Base-by-base conservation (phyloP, 192 early-diverging fungal species). In the Irineochytrium annulatum region DNA sequence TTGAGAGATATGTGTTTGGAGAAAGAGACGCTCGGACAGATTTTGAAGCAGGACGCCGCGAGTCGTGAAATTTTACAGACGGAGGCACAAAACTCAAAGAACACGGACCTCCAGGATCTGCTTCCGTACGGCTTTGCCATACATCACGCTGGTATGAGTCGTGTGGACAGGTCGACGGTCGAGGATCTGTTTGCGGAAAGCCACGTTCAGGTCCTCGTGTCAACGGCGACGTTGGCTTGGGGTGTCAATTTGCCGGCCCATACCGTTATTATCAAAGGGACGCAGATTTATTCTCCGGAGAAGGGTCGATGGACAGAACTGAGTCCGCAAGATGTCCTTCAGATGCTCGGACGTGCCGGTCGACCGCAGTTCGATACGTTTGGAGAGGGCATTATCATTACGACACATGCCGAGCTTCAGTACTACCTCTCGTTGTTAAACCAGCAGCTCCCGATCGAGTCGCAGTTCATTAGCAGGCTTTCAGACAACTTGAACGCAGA, bases 221-320 rank as follows among this genome's bases (percentile, higher is more conserved):
- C 93, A 16, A 98, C 96, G 6, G 96, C 96, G 3, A 98, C 96
- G 0, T 74, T 98, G 49, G 96, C 96, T 37, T 98, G 96, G 96
- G 96, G 96, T 81, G 96, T 98, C 58, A 98, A 98, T 57, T 80
- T 98, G 62, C 96, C 96, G 11, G 96, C 96, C 8, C 95, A 98
- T 60, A 89, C 92, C 3, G 96, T 98, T 43, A 91, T 98, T 32
- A 98, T 98, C 72, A 97, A 96, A 75, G 96, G 96, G 17, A 98
- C 96, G 11, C 94, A 98, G 67, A 88, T 98, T 48, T 98, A 98
- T 68, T 88, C 83, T 31, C 92, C 96, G 13, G 94, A 97, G 72
- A 90, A 93, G 70, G 96, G 96, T 48, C 68, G 84, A 3, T 98
- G 94, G 94, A 78, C 86, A n/a, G 94, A 99, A 73, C 65, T 99